These are phyloP conservation scores for Anethum foeniculum DNA, from an alignment of 140 eudicot genomes.

Conservation along the genomic window DNA sequence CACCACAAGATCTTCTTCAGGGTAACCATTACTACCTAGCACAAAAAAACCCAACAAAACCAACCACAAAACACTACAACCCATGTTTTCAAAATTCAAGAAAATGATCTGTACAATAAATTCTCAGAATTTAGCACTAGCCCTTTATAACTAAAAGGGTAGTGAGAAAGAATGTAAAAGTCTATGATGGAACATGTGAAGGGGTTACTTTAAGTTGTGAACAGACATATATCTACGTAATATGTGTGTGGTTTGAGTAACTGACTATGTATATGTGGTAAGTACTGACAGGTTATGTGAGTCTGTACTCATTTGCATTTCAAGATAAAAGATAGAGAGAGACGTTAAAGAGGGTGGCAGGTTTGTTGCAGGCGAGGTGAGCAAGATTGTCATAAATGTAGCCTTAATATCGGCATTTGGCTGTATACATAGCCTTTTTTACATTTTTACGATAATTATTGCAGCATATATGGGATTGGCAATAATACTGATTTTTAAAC, in stretches of 20 bases:
- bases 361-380: slow-evolving; percentile 1
- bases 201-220: background rate
- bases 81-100: slow-evolving; percentile 31
- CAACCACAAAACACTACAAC: slow-evolving; percentile 24
- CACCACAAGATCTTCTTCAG: slow-evolving; percentile 82
- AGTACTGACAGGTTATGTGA: background rate
- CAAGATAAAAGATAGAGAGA: background rate
- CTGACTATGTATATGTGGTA: background rate
- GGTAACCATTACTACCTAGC: slow-evolving; percentile 56
- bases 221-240: background rate
- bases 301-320: background rate
- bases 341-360: slow-evolving; percentile 1
- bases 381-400: background rate
- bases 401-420: background rate
- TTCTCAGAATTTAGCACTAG: background rate
- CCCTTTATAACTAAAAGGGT: background rate
- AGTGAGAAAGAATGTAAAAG: background rate
- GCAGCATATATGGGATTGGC: too few relatives aligned
- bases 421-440: background rate
- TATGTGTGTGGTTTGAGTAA: background rate
- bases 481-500: too few relatives aligned
- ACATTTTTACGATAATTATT: background rate
- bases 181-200: background rate
- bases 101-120: background rate
- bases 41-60: slow-evolving; percentile 27